Base-by-base conservation (phyloP, 257 asterid species). In the Osmanthus fragrans region DNA sequence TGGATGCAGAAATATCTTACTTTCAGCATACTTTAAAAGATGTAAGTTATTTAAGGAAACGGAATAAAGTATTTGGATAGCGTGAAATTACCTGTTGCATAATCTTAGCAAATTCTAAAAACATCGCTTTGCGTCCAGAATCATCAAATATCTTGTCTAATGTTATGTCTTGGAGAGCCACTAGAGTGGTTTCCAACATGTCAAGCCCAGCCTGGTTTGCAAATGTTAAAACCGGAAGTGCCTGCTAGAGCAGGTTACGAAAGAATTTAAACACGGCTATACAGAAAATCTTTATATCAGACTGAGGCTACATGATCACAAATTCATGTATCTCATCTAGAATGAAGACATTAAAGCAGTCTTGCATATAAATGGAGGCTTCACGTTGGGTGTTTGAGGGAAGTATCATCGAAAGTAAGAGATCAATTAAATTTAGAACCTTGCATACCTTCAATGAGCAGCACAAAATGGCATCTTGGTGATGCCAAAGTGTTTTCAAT, bases 191-290 rank as follows among this genome's bases (percentile, higher is more conserved):
- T 90, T 96, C 99, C 49, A 96, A 90, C 98, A 96, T 90, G 84
- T 93, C 97, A 2, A 96, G 87, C 25, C 99, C 99, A 0, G 97
- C 92, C 83, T 96, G 98, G 84, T 96, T 96, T 6, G 97, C 94
- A 15, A 96, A 96, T 9, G 89, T 91, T 82, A 93, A 89, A 72
- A 89, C 93, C 0, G 99, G 99, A 3, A 80, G 85, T 16, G 98
- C 91, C 99, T 95, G 94, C 73, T 66, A 73, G 32, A 67, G 32
- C 63, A 51, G 21, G 58, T 47, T 47, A 47, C n/a, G 7, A 68
- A 56, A 76, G 25, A 12, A 79, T 40, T 21, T 49, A 21, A 2
- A 5, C 27, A 33, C 7, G 0, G 18, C 25, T 49, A 15, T 42
- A 42, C 16, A 3, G 3, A 42, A 42, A 42, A 42, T 42, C 49